Evolutionary conservation across 2,329 filamentous ascomycete genomes (phyloP), one percentile per base, ranked within the genome.

Genomic region (Neonectria hederae): DNA sequence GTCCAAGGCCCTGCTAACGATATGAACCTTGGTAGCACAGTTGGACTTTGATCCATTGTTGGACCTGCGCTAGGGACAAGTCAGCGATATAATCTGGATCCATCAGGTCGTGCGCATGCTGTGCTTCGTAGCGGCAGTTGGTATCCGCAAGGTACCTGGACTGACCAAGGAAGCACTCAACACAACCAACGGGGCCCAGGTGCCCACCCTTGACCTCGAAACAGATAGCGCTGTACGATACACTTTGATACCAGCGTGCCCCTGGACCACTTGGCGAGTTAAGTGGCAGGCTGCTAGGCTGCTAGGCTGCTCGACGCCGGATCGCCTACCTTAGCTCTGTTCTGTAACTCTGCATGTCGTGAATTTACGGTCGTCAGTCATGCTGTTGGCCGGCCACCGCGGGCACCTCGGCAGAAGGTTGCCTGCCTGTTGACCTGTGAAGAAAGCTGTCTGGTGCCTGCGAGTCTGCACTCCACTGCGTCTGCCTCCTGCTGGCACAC

Each of bases 61-160:
- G 61, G 66, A 51, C 49, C 35, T 63, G 52, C 56, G 54, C 62
- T 66, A 60, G 65, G 65, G 58, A 63, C 60, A 63, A 60, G 57
- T 64, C 55, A 60, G 65, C 62, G 68, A 72, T 69, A 69, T 69
- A 66, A 68, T 59, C 58, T 70, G 67, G 65, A 62, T 64, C 61
- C 59, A 65, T 63, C 54, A 49, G 40, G 28, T 32, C 55, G 24
- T 62, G 48, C 49, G n/a, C 55, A 53, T 57, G 55, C 30, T 32
- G 30, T 38, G 14, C 14, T 38, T 14, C 13, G 35, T 38, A 38
- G 35, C 51, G 56, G 69, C 54, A 68, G 54, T 67, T 62, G 61
- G 69, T 61, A 65, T 54, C 49, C 59, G 35, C 30, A 32, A 22
- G n/a, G 32, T 46, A 55, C 17, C 54, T 43, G 46, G 30, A n/a